These are phyloP conservation scores for Sporothrix curviconia DNA, from an alignment of 2,329 filamentous ascomycete genomes.

Conservation along the genomic window DNA sequence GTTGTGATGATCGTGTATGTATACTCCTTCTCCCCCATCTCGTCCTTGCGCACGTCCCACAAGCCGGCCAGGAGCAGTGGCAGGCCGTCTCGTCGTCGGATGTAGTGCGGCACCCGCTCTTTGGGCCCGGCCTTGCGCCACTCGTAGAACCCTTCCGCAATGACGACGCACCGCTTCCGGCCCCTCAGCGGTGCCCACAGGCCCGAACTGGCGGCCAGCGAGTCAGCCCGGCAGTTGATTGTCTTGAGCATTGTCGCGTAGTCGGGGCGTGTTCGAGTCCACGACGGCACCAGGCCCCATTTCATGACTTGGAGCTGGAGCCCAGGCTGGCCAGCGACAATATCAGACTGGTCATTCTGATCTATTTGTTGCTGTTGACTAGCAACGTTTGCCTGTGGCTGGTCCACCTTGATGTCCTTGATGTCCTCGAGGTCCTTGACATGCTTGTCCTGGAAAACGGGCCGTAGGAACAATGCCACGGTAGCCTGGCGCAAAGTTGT, in stretches of 20 bases:
- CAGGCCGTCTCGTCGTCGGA: slow-evolving; percentile 72
- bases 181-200: slow-evolving; percentile 94
- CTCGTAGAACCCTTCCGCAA: slow-evolving; percentile 93
- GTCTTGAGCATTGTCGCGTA: slow-evolving; percentile 75
- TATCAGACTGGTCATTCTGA: no score
- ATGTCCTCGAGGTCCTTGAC: not conserved
- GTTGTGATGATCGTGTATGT: slow-evolving; percentile 96
- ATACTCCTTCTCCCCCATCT: slow-evolving; percentile 42
- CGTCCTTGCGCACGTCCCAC: slow-evolving; percentile 55
- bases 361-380: not conserved
- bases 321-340: slow-evolving; percentile 22
- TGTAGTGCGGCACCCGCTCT: slow-evolving; percentile 78
- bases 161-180: slow-evolving; percentile 76
- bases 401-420: not conserved
- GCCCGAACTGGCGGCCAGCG: slow-evolving; percentile 64
- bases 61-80: slow-evolving; percentile 86
- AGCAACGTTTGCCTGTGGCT: not conserved
- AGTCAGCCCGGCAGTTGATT: slow-evolving; percentile 93
- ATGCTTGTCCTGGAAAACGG: not conserved
- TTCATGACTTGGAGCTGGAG: slow-evolving; percentile 74
- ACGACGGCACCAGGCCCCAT: slow-evolving; percentile 91
- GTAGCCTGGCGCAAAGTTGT: slow-evolving; percentile 89
- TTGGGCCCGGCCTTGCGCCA: slow-evolving; percentile 77
- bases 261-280: slow-evolving; percentile 79
- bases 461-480: slow-evolving; percentile 80